These are phyloP conservation scores for Aureobasidium musti DNA, from an alignment of 2,329 filamentous ascomycete genomes.

Conservation along the genomic window DNA sequence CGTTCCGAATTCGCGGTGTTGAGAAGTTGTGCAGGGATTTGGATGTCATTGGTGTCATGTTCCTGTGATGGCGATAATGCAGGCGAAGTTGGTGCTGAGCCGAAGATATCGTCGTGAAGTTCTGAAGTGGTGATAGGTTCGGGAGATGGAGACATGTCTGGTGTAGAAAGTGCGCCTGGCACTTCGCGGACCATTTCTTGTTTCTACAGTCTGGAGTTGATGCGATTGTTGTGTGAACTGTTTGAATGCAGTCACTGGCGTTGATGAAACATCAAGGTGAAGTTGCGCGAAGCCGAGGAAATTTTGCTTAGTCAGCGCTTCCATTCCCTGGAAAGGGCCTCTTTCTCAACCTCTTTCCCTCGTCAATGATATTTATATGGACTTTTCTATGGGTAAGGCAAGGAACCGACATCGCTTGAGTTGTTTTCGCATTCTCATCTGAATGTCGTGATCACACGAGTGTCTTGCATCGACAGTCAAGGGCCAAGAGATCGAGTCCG, in stretches of 20 bases:
- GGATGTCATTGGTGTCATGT: background rate
- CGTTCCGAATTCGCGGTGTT: constrained; percentile 47
- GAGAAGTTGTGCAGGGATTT: constrained; percentile 31
- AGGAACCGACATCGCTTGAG: background rate
- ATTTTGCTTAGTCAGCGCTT: constrained; percentile 17
- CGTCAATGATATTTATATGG: background rate
- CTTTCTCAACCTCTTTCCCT: too few relatives aligned
- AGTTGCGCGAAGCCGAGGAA: background rate
- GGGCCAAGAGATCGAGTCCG: background rate
- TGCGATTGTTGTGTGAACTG: background rate
- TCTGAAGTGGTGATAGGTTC: constrained; percentile 31
- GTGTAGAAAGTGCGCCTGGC: constrained; percentile 29
- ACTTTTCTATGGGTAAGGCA: background rate
- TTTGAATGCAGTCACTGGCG: background rate
- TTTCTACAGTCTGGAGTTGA: background rate
- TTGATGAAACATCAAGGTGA: constrained; percentile 6
- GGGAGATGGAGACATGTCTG: constrained; percentile 1
- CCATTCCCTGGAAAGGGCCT: too few relatives aligned
- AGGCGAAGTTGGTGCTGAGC: constrained; percentile 48
- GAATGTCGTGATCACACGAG: too few relatives aligned
- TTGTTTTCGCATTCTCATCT: background rate
- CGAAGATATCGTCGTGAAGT: constrained; percentile 52
- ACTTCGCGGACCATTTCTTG: constrained; percentile 38
- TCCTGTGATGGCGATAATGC: background rate
- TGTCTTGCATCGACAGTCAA: background rate